Evolutionary conservation across 345 rosid genomes (phyloP).

Genomic region (Pelargonium nanum): DNA sequence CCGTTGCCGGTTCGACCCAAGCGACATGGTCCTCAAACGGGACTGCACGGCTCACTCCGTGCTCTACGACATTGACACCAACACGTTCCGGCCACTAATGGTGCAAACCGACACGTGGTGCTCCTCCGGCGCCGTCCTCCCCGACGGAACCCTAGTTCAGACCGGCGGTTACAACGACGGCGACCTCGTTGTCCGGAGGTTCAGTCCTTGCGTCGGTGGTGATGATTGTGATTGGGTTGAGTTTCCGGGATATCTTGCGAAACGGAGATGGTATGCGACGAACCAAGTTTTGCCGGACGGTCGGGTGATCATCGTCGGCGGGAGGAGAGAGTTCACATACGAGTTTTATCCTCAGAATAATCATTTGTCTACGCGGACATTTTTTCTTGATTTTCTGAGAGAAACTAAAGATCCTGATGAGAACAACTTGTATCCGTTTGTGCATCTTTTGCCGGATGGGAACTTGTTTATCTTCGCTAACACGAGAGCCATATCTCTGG

Average conservation of each 20-base stretch:
- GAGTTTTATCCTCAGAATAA: conserved; percentile 45
- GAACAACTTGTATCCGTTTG: conserved; percentile 76
- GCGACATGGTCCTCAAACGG: conserved; percentile 22
- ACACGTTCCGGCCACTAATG: conserved; percentile 47
- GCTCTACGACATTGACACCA: conserved; percentile 46
- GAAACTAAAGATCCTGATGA: conserved; percentile 50
- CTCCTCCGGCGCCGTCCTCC: conserved; percentile 64
- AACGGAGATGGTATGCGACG: conserved; percentile 73
- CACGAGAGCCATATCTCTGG: conserved; percentile 47
- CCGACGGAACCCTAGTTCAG: conserved; percentile 60
- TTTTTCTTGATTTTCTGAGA: conserved; percentile 29
- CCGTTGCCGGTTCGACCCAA: conserved; percentile 33
- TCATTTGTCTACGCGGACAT: neutral
- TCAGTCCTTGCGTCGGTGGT: conserved; percentile 33
- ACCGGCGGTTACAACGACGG: conserved; percentile 81
- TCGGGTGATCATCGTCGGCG: conserved; percentile 56
- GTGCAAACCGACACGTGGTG: conserved; percentile 77
- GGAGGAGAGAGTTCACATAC: conserved; percentile 55
- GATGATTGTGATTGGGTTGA: conserved; percentile 62
- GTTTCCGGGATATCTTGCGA: conserved; percentile 28
- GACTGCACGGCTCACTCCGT: conserved; percentile 88
- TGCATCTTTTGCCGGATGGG: conserved; percentile 78
- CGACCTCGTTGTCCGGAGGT: conserved; percentile 40
- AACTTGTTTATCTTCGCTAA: conserved; percentile 79
- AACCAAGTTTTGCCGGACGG: conserved; percentile 74